Conservation (phyloP, 2,329 filamentous ascomycete species). For the Magnaporthiopsis poae region DNA sequence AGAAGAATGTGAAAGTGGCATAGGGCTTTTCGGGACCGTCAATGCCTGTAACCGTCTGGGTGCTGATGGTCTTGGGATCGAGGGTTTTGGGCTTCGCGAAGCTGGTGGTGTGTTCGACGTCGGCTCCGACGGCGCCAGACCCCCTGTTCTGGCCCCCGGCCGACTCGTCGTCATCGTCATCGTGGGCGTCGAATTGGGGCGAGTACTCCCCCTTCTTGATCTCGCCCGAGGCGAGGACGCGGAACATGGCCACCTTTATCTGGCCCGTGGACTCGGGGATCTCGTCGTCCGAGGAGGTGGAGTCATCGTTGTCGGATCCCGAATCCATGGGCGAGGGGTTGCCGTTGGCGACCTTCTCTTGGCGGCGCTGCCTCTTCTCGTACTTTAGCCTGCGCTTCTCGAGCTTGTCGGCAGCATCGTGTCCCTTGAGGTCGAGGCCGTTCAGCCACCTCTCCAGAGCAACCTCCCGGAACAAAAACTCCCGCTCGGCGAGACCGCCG, state of each 20-base stretch:
- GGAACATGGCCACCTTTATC: slow-evolving; percentile 95
- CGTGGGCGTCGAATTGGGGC: slow-evolving; percentile 91
- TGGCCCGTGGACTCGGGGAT: slow-evolving; percentile 90
- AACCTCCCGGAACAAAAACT: slow-evolving; percentile 95
- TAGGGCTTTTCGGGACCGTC: slow-evolving; percentile 94
- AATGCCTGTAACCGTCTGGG: slow-evolving; percentile 96
- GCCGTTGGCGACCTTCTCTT: slow-evolving; percentile 32
- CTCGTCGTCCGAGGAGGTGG: slow-evolving; percentile 67
- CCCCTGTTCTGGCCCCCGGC: slow-evolving; percentile 34
- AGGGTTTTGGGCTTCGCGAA: slow-evolving; percentile 94
- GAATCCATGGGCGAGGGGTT: slow-evolving; percentile 57
- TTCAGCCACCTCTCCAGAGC: slow-evolving; percentile 94
- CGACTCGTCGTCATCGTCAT: slow-evolving; percentile 69
- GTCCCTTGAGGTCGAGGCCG: slow-evolving; percentile 85
- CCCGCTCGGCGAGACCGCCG: slow-evolving; percentile 85
- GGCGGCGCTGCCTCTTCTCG: slow-evolving; percentile 55
- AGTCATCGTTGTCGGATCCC: slow-evolving; percentile 59
- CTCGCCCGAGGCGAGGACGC: slow-evolving; percentile 87
- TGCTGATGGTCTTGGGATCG: slow-evolving; percentile 95
- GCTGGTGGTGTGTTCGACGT: slow-evolving; percentile 92
- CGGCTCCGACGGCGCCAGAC: slow-evolving; percentile 56
- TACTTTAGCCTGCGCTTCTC: slow-evolving; percentile 80
- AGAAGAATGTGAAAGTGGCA: slow-evolving; percentile 95
- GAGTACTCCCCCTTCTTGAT: slow-evolving; percentile 98
- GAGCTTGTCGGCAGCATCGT: slow-evolving; percentile 78